Base-by-base conservation (phyloP, 345 rosid genomes). In the Camelina hispida region DNA sequence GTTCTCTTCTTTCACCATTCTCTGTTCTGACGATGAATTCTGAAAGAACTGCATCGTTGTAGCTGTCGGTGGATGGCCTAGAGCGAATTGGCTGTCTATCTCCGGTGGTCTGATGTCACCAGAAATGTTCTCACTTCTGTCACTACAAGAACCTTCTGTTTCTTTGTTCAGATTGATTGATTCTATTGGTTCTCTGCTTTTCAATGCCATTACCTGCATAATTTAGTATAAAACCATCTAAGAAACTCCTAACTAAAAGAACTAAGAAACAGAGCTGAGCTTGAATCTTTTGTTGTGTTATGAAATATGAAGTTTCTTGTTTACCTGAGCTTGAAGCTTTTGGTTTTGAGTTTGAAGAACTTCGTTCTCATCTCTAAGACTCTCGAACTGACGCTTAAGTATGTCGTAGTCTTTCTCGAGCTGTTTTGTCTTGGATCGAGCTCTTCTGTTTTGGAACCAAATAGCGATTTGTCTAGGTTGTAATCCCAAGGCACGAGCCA, bases 401-500 rank as follows among this genome's bases (percentile, higher is more conserved):
- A 82, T 77, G 76, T 91, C 95, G 44, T 91, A 89, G 72, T 94
- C 97, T 83, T 85, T 91, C 85, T 94, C 98, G 0, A 94, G 88
- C 71, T 94, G 96, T 69, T 91, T 89, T 6, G 96, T 91, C 80
- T 94, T 91, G 89, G 95, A 94, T 48, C 97, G 81, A 17, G 97
- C 98, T 62, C 97, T 88, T 71, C 96, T 86, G 82, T 94, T 91
- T 75, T 94, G 98, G 74, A 94, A 94, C 98, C 98, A 94, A 9
- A 91, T 91, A 5, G 96, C 91, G 69, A 93, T 76, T 84, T 93
- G 94, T 76, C 98, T 88, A 57, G 98, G 97, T 50, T 93, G 96
- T 64, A 94, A 86, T 23, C 93, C 90, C 63, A 91, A 93, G 72
- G 92, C 90, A 72, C 90, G 85, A 40, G 98, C 98, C 34, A 94